Base-by-base conservation (phyloP, 352 stramenopile species). In the Phytophthora niederhauseri region DNA sequence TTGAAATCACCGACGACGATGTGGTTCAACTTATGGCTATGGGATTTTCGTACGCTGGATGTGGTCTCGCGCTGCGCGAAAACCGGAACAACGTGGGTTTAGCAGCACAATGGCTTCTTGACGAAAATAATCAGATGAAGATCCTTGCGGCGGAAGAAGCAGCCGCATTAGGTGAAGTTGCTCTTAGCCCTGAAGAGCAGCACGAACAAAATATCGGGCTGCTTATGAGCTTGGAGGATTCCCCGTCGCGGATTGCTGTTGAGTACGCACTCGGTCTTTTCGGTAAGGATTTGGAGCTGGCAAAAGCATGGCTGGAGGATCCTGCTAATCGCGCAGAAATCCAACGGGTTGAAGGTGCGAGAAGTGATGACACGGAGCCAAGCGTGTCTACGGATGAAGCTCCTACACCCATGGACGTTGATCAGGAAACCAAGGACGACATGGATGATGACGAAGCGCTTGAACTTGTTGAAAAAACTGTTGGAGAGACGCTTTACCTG, bases 21-120 rank as follows among this genome's bases (percentile, higher is more conserved):
- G 85, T 97, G 5, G 85, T 97, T 8, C 86, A 97, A 54, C 73
- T 97, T 1, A 96, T 96, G 87, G 84, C 87, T 0, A 90, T 97
- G 79, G 90, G 90, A 0, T 97, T 97, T 45, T 95, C 89, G n/a
- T 95, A 96, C 45, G 87, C 87, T 41, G 89, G 73, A 24, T 95
- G 86, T 58, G 66, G 76, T 34, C 64, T 95, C 24, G 85, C 90
- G 8, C 71, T 97, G 36, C 77, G 81, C 7, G 78, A 94, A 48
- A 92, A 78, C 57, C 72, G 70, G 19, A 85, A 89, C 38, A 88
- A 93, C 57, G 68, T 95, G 7, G 75, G 67, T 6, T 81, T 91
- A 54, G 90, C 90, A 15, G 90, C 90, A 1, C 82, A 95, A 61
- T 97, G 88, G 89, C 66, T 97, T 8, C 61, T 96, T 7, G 85